A percentile compares a stretch with the other conserved stretches of the same genome.
phyloP scores from a whole-genome alignment of 805 yeast species.

The Cyberlindnera petersonii region DNA sequence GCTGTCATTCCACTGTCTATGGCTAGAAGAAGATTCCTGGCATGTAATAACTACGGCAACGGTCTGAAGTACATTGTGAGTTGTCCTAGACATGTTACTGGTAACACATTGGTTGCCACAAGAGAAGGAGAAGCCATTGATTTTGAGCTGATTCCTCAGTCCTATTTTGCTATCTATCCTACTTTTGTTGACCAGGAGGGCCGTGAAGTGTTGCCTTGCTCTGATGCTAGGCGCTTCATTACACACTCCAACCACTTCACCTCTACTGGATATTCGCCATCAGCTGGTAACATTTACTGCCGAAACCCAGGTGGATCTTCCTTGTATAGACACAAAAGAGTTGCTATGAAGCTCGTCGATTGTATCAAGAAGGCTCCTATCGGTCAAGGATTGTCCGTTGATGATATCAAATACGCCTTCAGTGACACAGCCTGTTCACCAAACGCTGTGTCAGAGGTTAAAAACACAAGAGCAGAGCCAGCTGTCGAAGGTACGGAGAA shows the following conservation, averaged over 20 bases:
- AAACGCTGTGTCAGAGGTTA: constrained; percentile 13
- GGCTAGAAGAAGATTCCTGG: constrained; percentile 16
- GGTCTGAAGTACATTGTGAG: constrained; percentile 17
- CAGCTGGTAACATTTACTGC: constrained; percentile 13
- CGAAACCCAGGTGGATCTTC: constrained; percentile 20
- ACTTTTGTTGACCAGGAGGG: constrained; percentile 15
- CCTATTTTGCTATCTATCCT: constrained; percentile 13
- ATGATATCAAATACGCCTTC: constrained; percentile 8
- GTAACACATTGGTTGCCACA: constrained; percentile 13
- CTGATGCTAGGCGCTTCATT: constrained; percentile 16
- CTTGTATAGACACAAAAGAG: constrained; percentile 16
- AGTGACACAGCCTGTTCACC: constrained; percentile 14
- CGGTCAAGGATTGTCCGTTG: constrained; percentile 13
- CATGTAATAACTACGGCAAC: constrained; percentile 15
- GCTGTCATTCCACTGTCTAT: constrained; percentile 14
- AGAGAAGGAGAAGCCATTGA: constrained; percentile 16
- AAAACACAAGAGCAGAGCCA: constrained; percentile 17
- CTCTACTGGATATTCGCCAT: constrained; percentile 13
- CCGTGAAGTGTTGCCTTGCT: constrained; percentile 10
- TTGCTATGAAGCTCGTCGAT: constrained; percentile 12
- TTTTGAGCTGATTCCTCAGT: constrained; percentile 14
- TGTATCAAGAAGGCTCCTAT: constrained; percentile 8
- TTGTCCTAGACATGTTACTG: constrained; percentile 16
- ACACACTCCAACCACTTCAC: constrained; percentile 14
- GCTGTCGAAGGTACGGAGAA: constrained; percentile 7